phyloP scores from a whole-genome alignment of 1,284 basidiomycete genomes.

The Taiwanofungus camphoratus region DNA sequence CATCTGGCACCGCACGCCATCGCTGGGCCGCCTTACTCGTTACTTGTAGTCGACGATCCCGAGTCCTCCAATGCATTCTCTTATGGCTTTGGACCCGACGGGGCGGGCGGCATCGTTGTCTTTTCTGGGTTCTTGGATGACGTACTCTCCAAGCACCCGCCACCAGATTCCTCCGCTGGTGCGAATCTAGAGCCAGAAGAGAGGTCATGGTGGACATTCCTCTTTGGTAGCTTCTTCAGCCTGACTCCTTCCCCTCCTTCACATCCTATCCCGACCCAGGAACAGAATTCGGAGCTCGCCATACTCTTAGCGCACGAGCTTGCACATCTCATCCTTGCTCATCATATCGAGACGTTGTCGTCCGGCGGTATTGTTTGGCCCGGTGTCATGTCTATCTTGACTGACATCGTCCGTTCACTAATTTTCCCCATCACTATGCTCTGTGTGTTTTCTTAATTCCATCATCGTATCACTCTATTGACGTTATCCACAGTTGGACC shows the following conservation, averaged over 20 bases:
- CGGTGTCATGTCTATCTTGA: slow-evolving; percentile 66
- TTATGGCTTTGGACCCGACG: slow-evolving; percentile 86
- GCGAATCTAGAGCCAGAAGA: slow-evolving; percentile 27
- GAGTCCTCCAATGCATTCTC: slow-evolving; percentile 82
- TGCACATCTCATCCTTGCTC: slow-evolving; percentile 79
- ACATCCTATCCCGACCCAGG: slow-evolving; percentile 59
- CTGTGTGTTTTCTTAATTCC: slow-evolving; percentile 27
- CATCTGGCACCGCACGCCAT: slow-evolving; percentile 46
- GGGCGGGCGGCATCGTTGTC: slow-evolving; percentile 85
- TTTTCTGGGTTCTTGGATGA: slow-evolving; percentile 86
- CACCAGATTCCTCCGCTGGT: slow-evolving; percentile 15
- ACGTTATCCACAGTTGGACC: slow-evolving; percentile 52
- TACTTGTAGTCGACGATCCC: slow-evolving; percentile 79
- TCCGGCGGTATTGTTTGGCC: slow-evolving; percentile 79
- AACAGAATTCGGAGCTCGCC: slow-evolving; percentile 81
- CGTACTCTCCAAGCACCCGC: slow-evolving; percentile 48
- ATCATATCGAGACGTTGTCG: slow-evolving; percentile 85
- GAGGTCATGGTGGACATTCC: slow-evolving; percentile 40
- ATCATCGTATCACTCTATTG: neutral
- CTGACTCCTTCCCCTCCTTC: slow-evolving; percentile 25
- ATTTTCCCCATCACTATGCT: slow-evolving; percentile 86
- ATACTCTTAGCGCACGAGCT: slow-evolving; percentile 86
- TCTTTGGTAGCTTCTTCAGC: slow-evolving; percentile 43
- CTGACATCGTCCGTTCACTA: slow-evolving; percentile 71
- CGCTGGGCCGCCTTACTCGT: slow-evolving; percentile 79